Conservation (phyloP, 1,139 yeast genomes). For the Kodamaea plutei region DNA sequence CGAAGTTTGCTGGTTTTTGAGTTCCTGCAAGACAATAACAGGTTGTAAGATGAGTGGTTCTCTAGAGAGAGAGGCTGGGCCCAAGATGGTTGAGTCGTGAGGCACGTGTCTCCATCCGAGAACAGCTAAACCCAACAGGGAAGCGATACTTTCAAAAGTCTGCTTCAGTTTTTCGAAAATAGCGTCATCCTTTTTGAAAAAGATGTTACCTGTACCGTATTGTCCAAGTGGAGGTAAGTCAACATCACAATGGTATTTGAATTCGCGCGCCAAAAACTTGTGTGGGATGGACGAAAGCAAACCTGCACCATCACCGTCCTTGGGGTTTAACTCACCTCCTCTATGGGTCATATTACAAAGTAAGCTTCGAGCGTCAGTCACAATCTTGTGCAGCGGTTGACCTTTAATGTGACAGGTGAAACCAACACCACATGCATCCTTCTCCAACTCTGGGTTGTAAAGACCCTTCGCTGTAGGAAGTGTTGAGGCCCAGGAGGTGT, state of each 20-base stretch:
- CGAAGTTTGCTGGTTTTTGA: constrained; percentile 36
- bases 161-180: constrained; percentile 63
- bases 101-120: constrained; percentile 98
- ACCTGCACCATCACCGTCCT: constrained; percentile 99
- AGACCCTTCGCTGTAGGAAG: constrained; percentile 86
- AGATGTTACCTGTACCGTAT: constrained; percentile 92
- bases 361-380: constrained; percentile 81
- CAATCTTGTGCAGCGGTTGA: constrained; percentile 80
- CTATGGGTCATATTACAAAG: constrained; percentile 98
- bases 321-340: constrained; percentile 96
- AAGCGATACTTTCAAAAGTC: constrained; percentile 79
- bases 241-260: constrained; percentile 58
- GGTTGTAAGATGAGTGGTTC: constrained; percentile 94
- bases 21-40: constrained; percentile 64
- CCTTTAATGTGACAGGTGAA: constrained; percentile 96
- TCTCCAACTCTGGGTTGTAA: constrained; percentile 89
- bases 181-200: constrained; percentile 77
- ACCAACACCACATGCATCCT: constrained; percentile 99
- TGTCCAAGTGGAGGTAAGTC: constrained; percentile 74
- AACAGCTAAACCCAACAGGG: constrained; percentile 70
- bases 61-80: constrained; percentile 91
- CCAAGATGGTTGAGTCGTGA: constrained; percentile 85
- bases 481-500: constrained; percentile 88
- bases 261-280: constrained; percentile 78
- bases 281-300: constrained; percentile 91